Percentiles rank a stretch among this genome's conserved stretches.
Conservation (phyloP, 2,329 filamentous ascomycete species). For the Trichophyton simii region DNA sequence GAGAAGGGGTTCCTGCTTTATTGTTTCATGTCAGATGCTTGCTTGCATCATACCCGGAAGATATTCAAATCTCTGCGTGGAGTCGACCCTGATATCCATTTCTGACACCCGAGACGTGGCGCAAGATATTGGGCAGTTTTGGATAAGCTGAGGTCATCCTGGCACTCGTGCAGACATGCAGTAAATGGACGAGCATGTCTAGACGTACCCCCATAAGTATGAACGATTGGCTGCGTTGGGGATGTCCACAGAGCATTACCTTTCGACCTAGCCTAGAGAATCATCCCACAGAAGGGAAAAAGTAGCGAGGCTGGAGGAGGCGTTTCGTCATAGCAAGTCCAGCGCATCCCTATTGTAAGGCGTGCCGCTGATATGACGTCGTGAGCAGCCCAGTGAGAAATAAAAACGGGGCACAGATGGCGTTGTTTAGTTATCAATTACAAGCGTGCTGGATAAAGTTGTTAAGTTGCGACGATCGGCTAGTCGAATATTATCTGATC, state of each 20-base stretch:
- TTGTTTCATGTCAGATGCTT: not conserved
- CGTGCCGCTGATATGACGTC: not conserved
- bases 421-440: not conserved
- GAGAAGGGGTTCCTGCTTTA: not conserved
- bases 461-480: too few relatives aligned
- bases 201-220: not conserved
- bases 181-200: not conserved
- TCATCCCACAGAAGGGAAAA: not conserved
- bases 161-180: not conserved
- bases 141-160: not conserved
- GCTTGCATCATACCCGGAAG: not conserved
- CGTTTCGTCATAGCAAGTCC: not conserved
- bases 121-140: not conserved
- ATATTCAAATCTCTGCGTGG: not conserved
- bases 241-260: not conserved
- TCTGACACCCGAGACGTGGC: not conserved
- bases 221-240: not conserved
- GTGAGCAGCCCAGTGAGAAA: not conserved
- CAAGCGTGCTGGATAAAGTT: not conserved
- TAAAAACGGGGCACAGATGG: not conserved
- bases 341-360: not conserved
- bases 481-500: not conserved
- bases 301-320: not conserved
- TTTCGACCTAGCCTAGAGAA: not conserved
- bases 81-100: too few relatives aligned